A percentile compares a stretch with the other conserved stretches of the same genome.
Evolutionary conservation across 371 early-diverging fungal genomes (phyloP).

Genomic region (Rhizopus delemar): DNA sequence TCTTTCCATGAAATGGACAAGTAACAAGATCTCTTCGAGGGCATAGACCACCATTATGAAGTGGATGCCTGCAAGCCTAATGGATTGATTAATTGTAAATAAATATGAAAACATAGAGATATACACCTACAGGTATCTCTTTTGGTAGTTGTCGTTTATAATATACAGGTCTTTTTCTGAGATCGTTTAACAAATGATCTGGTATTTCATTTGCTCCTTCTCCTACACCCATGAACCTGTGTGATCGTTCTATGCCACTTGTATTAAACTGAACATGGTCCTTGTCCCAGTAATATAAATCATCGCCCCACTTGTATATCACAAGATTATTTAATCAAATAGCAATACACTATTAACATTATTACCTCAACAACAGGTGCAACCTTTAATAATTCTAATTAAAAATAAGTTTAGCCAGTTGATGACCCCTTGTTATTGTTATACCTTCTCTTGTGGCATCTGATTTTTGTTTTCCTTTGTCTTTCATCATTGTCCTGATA

Average conservation of each 20-base stretch:
- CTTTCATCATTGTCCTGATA: slow-evolving; percentile 11
- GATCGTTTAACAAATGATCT: slow-evolving; percentile 48
- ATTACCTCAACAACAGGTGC: slow-evolving; percentile 67
- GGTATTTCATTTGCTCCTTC: slow-evolving; percentile 63
- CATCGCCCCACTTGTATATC: slow-evolving; percentile 57
- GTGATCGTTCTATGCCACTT: slow-evolving; percentile 63
- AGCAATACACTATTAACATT: no score
- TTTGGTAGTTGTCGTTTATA: slow-evolving; percentile 43
- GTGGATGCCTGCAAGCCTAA: slow-evolving; percentile 66
- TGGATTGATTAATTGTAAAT: not conserved
- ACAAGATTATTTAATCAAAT: no score
- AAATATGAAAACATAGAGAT: not conserved
- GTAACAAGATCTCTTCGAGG: slow-evolving; percentile 66
- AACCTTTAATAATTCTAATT: slow-evolving; percentile 40
- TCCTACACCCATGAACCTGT: slow-evolving; percentile 69
- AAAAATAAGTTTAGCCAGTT: not conserved
- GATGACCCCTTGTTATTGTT: not conserved
- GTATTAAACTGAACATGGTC: slow-evolving; percentile 63
- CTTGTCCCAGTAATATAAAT: slow-evolving; percentile 73
- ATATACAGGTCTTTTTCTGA: slow-evolving; percentile 55
- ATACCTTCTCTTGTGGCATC: slow-evolving; percentile 34
- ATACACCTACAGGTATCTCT: slow-evolving; percentile 42
- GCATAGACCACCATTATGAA: slow-evolving; percentile 69
- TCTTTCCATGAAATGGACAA: slow-evolving; percentile 74
- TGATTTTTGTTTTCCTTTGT: slow-evolving; percentile 32